phyloP scores from a whole-genome alignment of 2,329 filamentous ascomycete genomes.

The Decorospora gaudefroyi region DNA sequence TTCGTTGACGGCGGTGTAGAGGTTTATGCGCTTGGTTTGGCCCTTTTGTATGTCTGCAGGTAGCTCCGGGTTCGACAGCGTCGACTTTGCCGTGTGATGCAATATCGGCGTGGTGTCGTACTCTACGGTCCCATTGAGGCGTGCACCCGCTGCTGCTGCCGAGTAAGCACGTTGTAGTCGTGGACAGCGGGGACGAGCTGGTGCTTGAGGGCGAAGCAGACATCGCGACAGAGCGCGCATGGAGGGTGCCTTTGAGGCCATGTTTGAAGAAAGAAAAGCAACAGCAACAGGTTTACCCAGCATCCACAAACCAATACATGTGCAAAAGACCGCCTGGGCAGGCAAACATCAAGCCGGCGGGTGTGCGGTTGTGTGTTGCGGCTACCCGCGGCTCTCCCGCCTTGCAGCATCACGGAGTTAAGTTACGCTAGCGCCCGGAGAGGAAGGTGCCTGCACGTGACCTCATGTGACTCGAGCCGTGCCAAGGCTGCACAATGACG shows the following conservation, averaged over 20 bases:
- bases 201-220: constrained; percentile 37
- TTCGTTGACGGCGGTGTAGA: constrained; percentile 92
- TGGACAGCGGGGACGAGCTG: constrained; percentile 31
- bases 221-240: constrained; percentile 40
- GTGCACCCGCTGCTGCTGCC: constrained; percentile 55
- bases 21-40: constrained; percentile 82
- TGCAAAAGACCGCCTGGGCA: constrained; percentile 12
- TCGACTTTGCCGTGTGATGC: constrained; percentile 74
- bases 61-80: constrained; percentile 74
- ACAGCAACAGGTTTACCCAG: constrained; percentile 1
- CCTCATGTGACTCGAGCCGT: neutral
- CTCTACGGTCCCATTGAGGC: constrained; percentile 84
- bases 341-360: constrained; percentile 17
- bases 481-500: constrained; percentile 21
- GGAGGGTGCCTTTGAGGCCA: constrained; percentile 39
- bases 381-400: constrained; percentile 30
- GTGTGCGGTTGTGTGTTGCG: constrained; percentile 18
- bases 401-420: constrained; percentile 13
- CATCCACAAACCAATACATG: neutral
- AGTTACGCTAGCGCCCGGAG: constrained; percentile 3
- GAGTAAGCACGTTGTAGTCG: constrained; percentile 51
- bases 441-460: constrained; percentile 10
- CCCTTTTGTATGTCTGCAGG: constrained; percentile 66
- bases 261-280: constrained; percentile 13
- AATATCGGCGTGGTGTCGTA: constrained; percentile 82